phyloP scores from a whole-genome alignment of 257 asterid genomes.

The Solanum peruvianum region DNA sequence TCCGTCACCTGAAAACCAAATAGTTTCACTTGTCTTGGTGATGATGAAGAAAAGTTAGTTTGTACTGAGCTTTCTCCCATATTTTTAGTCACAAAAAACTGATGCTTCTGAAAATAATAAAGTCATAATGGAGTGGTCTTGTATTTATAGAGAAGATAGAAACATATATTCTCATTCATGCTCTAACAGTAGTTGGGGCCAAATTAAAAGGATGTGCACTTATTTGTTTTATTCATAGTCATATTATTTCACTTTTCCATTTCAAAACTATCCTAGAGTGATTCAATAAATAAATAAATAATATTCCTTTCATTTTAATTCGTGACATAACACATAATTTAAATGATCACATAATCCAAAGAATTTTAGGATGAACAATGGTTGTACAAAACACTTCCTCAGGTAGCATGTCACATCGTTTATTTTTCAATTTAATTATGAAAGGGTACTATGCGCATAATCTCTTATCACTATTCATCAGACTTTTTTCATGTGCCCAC shows the following conservation, averaged over 20 bases:
- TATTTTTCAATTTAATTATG: too few relatives aligned
- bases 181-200: not conserved
- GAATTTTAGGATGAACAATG: too few relatives aligned
- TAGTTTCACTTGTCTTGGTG: constrained; percentile 27
- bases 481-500: not conserved
- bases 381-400: too few relatives aligned
- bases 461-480: not conserved
- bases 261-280: too few relatives aligned
- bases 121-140: not conserved
- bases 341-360: not conserved
- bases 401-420: too few relatives aligned
- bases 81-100: not conserved
- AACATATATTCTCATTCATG: not conserved
- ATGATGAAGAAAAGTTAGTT: constrained; percentile 8
- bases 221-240: not conserved
- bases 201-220: not conserved
- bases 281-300: too few relatives aligned
- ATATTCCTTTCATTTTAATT: not conserved
- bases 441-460: too few relatives aligned
- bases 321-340: not conserved
- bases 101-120: not conserved
- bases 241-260: not conserved
- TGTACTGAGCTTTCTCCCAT: constrained; percentile 44
- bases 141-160: not conserved
- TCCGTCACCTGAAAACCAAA: constrained; percentile 40